Percentiles rank a stretch among this genome's conserved stretches.
These are phyloP conservation scores for Phytophthora brassicae DNA, from an alignment of 352 stramenopile species.

Conservation along the genomic window DNA sequence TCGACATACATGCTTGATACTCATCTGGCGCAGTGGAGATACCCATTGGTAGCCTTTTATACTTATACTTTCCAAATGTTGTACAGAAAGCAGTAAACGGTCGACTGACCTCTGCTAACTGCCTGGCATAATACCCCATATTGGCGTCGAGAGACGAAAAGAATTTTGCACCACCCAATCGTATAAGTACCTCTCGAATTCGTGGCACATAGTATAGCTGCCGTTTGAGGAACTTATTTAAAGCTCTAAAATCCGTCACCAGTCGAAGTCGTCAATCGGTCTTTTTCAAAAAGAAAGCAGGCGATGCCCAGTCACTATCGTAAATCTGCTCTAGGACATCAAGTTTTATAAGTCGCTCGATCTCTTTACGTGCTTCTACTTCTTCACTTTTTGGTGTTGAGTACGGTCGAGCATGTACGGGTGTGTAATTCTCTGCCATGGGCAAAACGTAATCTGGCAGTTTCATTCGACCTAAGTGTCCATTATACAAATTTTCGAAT, in stretches of 20 bases:
- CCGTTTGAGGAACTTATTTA: conserved; percentile 11
- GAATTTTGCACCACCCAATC: conserved; percentile 7
- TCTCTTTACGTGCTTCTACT: background rate
- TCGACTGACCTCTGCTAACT: background rate
- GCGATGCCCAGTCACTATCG: conserved; percentile 6
- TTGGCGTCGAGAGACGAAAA: conserved; percentile 16
- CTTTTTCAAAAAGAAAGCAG: conserved; percentile 15
- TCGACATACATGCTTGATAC: conserved; percentile 8
- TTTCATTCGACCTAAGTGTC: conserved; percentile 6
- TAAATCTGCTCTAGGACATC: conserved; percentile 18
- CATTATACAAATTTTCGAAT: background rate
- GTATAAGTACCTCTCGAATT: background rate
- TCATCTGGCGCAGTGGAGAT: conserved; percentile 1
- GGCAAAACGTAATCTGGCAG: conserved; percentile 5
- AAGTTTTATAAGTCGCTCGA: background rate
- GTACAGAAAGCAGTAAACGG: background rate
- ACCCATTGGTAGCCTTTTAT: conserved; percentile 4
- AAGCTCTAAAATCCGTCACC: conserved; percentile 4
- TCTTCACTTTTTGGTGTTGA: background rate
- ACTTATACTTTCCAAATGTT: background rate
- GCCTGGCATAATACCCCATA: conserved; percentile 10
- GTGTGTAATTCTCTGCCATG: background rate
- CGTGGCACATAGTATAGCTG: background rate
- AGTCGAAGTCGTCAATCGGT: conserved; percentile 1
- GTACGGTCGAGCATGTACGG: background rate